Conservation (phyloP, 192 early-diverging fungal genomes). For the Coemansia sp. region DNA sequence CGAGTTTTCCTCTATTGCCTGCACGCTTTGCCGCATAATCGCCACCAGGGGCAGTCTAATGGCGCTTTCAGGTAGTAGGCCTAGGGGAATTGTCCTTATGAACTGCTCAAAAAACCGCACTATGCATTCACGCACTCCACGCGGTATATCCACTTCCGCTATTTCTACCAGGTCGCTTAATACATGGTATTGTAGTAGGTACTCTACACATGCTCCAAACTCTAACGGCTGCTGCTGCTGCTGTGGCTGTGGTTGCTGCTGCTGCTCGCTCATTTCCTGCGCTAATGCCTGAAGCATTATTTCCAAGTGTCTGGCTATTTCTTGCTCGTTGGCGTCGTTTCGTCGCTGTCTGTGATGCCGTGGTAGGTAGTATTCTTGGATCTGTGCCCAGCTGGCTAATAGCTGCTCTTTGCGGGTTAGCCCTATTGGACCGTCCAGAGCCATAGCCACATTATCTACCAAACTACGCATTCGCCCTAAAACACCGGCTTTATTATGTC, state of each 20-base stretch:
- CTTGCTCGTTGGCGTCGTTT: conserved; percentile 34
- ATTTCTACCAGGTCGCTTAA: conserved; percentile 42
- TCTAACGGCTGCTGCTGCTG: conserved; percentile 27
- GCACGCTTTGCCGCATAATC: conserved; percentile 39
- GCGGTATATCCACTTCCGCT: conserved; percentile 41
- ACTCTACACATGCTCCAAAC: conserved; percentile 48
- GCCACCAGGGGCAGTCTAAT: conserved; percentile 47
- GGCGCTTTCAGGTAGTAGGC: conserved; percentile 44
- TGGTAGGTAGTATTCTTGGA: conserved; percentile 40
- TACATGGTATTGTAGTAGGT: conserved; percentile 46
- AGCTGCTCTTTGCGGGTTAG: conserved; percentile 34
- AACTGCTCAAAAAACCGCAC: conserved; percentile 44
- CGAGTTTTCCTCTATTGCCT: conserved; percentile 31
- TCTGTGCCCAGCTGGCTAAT: conserved; percentile 43
- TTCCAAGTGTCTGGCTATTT: conserved; percentile 47
- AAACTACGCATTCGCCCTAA: conserved; percentile 21
- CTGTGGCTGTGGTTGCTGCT: neutral
- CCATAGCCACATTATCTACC: conserved; percentile 35
- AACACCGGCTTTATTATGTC: too few species aligned
- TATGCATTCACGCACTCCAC: conserved; percentile 40
- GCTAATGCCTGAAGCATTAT: conserved; percentile 26
- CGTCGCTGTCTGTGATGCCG: conserved; percentile 3
- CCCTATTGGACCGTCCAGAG: conserved; percentile 25
- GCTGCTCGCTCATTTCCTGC: conserved; percentile 23
- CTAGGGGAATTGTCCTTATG: conserved; percentile 30